Evolutionary conservation across 2,329 filamentous ascomycete species (phyloP).

Genomic region (Aspergillus vadensis): DNA sequence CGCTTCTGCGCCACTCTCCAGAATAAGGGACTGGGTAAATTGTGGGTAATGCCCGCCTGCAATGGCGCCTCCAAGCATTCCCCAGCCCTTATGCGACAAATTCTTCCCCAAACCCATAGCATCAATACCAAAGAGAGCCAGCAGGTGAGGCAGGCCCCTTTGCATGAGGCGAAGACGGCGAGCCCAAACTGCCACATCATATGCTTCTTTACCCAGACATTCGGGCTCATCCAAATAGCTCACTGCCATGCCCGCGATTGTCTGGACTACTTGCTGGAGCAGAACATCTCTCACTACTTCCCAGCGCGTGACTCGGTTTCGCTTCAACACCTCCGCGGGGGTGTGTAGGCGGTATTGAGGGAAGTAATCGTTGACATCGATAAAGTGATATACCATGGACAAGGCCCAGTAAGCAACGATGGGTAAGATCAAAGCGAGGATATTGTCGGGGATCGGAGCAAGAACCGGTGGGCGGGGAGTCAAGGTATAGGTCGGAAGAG

Average conservation of each 20-base stretch:
- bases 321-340: slow-evolving; percentile 81
- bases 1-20: slow-evolving; percentile 51
- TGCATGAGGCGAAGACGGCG: slow-evolving; percentile 78
- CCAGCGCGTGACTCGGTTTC: slow-evolving; percentile 82
- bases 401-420: slow-evolving; percentile 85
- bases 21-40: slow-evolving; percentile 61
- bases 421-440: slow-evolving; percentile 73
- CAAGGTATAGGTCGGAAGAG: slow-evolving; percentile 80
- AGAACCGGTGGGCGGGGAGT: slow-evolving; percentile 70
- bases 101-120: slow-evolving; percentile 73
- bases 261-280: slow-evolving; percentile 88
- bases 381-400: slow-evolving; percentile 81
- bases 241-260: slow-evolving; percentile 67
- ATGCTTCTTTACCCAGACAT: slow-evolving; percentile 74
- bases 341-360: slow-evolving; percentile 93
- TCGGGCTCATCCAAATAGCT: slow-evolving; percentile 73
- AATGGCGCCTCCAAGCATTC: slow-evolving; percentile 72
- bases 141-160: slow-evolving; percentile 70
- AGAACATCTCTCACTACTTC: slow-evolving; percentile 90
- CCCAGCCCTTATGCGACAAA: slow-evolving; percentile 65
- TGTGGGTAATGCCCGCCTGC: slow-evolving; percentile 80
- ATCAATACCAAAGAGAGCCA: slow-evolving; percentile 75
- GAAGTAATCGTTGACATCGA: slow-evolving; percentile 84
- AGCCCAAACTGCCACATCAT: slow-evolving; percentile 89
- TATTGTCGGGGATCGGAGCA: slow-evolving; percentile 77